Evolutionary conservation across 116 monocot genomes (phyloP), one percentile per base, ranked within the genome.

Genomic region (Cymodocea nodosa): DNA sequence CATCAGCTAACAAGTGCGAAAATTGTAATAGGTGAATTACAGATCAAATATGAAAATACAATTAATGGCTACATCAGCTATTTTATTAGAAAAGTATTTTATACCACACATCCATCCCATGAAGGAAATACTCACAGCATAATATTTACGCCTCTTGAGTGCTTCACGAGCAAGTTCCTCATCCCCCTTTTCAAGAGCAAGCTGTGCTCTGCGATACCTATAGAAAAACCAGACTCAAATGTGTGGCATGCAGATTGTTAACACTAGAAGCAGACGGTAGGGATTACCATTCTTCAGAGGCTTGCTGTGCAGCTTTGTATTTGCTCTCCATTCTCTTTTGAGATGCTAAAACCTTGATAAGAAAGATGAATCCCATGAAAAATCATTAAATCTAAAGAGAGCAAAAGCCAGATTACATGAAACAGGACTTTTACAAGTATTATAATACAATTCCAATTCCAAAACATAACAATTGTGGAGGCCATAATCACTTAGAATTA

Each of bases 121-220:
- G 7, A 10, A n/a, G 44, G 44, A 63, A 70, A 77, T 76, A 83
- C 91, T 72, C 75, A 97, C 97, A 82, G 85, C 85, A 80, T 77
- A 88, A 71, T 91, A 87, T 82, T 97, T 97, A 15, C 97, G 79
- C 58, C 97, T 81, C 73, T 97, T 97, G 4, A 97, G 85, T 34
- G 97, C 97, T 77, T 97, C 97, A 62, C 97, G 90, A 70, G 97
- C 97, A 77, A 97, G 97, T 73, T 91, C 78, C 35, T 97, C 97
- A 64, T 97, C 91, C 44, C 91, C 97, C 82, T 91, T 97, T 35
- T 53, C 64, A 85, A 97, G 91, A 63, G 97, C 97, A 77, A 97
- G 83, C 68, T 97, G 97, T 67, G 97, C 97, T 66, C 81, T 90
- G 34, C 79, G 75, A 67, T 91, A 97, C 95, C 95, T 90, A 69